phyloP scores from a whole-genome alignment of 2,329 filamentous ascomycete genomes.

The Claviceps spartinae region DNA sequence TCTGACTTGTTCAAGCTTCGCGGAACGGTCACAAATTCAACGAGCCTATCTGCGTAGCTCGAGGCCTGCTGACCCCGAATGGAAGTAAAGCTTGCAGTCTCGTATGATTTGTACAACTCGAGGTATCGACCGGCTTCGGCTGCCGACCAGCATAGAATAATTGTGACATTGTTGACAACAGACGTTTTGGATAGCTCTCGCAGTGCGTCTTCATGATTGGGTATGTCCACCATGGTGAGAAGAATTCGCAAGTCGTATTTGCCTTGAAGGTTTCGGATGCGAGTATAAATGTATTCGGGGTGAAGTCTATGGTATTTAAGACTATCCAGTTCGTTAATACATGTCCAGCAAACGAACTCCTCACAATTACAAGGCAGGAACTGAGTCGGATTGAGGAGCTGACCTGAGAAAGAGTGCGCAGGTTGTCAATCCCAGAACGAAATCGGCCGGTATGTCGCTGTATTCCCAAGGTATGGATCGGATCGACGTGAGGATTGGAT shows the following conservation, averaged over 20 bases:
- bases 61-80: constrained; percentile 78
- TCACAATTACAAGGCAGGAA: too few relatives aligned
- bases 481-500: constrained; percentile 76
- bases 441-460: constrained; percentile 91
- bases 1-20: constrained; percentile 90
- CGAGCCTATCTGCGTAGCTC: constrained; percentile 71
- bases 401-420: constrained; percentile 77
- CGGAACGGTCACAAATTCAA: constrained; percentile 86
- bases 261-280: constrained; percentile 71
- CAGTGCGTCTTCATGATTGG: constrained; percentile 80
- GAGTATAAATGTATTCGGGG: constrained; percentile 93
- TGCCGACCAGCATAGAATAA: constrained; percentile 89
- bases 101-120: constrained; percentile 88
- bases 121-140: constrained; percentile 88
- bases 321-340: constrained; percentile 21
- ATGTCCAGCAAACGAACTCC: not conserved
- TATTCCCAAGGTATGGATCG: constrained; percentile 87
- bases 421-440: constrained; percentile 73
- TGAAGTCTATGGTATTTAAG: constrained; percentile 96
- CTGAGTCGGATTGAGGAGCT: not conserved
- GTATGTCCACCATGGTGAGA: constrained; percentile 86
- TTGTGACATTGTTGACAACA: constrained; percentile 79
- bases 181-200: constrained; percentile 88
- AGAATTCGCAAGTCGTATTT: constrained; percentile 80
- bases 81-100: constrained; percentile 65